phyloP scores from a whole-genome alignment of 768 basidiomycete species.

The Russula ochroleuca region DNA sequence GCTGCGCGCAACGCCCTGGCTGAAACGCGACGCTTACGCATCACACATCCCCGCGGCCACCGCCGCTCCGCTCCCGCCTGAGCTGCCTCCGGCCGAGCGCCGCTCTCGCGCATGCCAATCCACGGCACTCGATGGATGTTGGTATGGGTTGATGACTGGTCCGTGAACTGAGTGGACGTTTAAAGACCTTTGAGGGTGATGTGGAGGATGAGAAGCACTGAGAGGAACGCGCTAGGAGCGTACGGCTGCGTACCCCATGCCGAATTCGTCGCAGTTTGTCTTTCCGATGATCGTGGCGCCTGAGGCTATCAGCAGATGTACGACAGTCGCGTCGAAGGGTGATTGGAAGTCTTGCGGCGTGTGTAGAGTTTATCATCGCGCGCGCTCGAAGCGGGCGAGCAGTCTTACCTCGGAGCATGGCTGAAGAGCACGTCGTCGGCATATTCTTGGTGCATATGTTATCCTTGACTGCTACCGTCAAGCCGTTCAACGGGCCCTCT shows the following conservation, averaged over 20 bases:
- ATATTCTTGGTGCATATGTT: slow-evolving; percentile 70
- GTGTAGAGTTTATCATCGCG: neutral
- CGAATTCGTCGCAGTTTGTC: slow-evolving; percentile 96
- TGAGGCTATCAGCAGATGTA: slow-evolving; percentile 50
- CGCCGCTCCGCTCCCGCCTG: slow-evolving; percentile 92
- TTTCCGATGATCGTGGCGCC: slow-evolving; percentile 82
- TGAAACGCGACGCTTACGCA: slow-evolving; percentile 52
- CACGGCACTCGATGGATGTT: slow-evolving; percentile 27
- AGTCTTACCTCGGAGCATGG: slow-evolving; percentile 58
- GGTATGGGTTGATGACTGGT: slow-evolving; percentile 73
- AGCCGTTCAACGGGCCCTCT: slow-evolving; percentile 37
- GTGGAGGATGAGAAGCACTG: too few relatives aligned
- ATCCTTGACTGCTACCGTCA: slow-evolving; percentile 75
- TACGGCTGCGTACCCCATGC: slow-evolving; percentile 91
- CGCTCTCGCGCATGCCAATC: slow-evolving; percentile 36
- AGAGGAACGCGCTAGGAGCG: too few relatives aligned
- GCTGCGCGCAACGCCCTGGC: neutral
- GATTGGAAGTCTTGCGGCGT: slow-evolving; percentile 58
- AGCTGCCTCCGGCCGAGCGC: slow-evolving; percentile 86
- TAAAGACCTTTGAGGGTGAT: slow-evolving; percentile 61
- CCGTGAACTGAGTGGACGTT: slow-evolving; percentile 73
- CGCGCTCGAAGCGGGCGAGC: neutral
- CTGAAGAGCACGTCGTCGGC: slow-evolving; percentile 75
- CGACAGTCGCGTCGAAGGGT: slow-evolving; percentile 85
- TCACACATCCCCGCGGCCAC: slow-evolving; percentile 81